A percentile compares a stretch with the other conserved stretches of the same genome.
Evolutionary conservation across 768 basidiomycete genomes (phyloP).

Genomic region (Hirschioporus abietinus): DNA sequence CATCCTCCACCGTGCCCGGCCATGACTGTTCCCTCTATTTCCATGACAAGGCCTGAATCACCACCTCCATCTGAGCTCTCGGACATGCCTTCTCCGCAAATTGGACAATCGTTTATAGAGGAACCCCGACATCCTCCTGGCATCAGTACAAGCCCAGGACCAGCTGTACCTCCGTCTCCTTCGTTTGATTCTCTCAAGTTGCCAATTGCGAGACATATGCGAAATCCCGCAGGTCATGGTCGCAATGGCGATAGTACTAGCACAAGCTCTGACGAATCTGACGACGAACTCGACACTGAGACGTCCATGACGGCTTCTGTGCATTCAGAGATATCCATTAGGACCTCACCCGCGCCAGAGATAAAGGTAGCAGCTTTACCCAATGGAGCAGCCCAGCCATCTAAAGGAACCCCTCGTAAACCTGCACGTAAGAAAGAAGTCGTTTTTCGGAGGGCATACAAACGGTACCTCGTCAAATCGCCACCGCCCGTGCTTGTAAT

Average conservation of each 20-base stretch:
- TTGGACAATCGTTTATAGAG: not conserved
- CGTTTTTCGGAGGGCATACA: constrained; percentile 81
- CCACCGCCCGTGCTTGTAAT: constrained; percentile 87
- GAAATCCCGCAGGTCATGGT: constrained; percentile 12
- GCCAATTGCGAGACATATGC: not conserved
- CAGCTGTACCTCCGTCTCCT: not conserved
- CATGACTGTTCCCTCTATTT: not conserved
- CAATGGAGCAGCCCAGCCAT: constrained; percentile 2
- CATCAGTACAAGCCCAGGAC: not conserved
- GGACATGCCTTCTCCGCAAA: not conserved
- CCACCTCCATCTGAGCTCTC: not conserved
- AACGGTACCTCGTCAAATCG: constrained; percentile 85
- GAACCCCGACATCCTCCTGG: not conserved
- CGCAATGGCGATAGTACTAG: constrained; percentile 22
- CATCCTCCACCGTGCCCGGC: not conserved
- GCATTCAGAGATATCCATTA: constrained; percentile 29
- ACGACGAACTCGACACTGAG: constrained; percentile 23
- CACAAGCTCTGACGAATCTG: constrained; percentile 28
- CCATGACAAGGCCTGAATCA: not conserved
- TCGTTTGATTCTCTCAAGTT: not conserved
- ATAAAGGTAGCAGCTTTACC: too few relatives aligned
- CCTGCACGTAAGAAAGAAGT: constrained; percentile 44
- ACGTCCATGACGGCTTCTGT: constrained; percentile 22
- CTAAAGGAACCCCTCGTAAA: constrained; percentile 32
- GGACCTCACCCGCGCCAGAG: constrained; percentile 16